Base-by-base conservation (phyloP, 768 basidiomycete species). In the Strobilomyces dryophilus region DNA sequence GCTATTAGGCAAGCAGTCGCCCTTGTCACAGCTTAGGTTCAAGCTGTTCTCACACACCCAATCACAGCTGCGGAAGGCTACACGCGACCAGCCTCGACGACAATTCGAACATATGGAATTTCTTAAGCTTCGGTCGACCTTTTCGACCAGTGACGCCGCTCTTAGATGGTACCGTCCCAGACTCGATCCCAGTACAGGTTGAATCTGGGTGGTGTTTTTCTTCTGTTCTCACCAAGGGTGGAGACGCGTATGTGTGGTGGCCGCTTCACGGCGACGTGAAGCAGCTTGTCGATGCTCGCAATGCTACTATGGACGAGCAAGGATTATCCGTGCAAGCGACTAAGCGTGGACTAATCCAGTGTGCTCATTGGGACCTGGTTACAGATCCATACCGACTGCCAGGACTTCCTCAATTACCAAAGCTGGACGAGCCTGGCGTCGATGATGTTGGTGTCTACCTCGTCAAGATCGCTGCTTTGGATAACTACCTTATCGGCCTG, bases 121-220 rank as follows among this genome's bases (percentile, higher is more conserved):
- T 91, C 65, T 67, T 77, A 5, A 83, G 75, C 59, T 93, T 91
- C 81, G 92, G 90, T 4, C 76, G 87, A 20, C 89, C 92, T 2
- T 88, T 88, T 72, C 73, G 74, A 40, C 73, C 92, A 36, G 51
- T 62, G 15, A 71, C 75, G 0, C 61, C 70, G 0, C 66, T 71
- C 32, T 55, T 78, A 47, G 73, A 75, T 55, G 69, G 66, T 10
- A 70, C 72, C 1, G 76, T 80, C 15, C 63, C 73, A 2, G 67
- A 81, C 24, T 70, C 84, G 31, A 72, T 69, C 4, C 79, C 84
- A 39, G 56, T 67, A 2, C 88, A 88, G 65, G 77, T 91, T 35
- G 86, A 85, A 65, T 86, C 88, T 59, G 92, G 92, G 40, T 94
- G 92, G 92, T 54, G 62, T 12, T 89, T 87, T 67, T 85, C 86